Percentiles rank a stretch among this genome's conserved stretches.
Conservation (phyloP, 768 basidiomycete species). For the Hypholoma sublateritium region DNA sequence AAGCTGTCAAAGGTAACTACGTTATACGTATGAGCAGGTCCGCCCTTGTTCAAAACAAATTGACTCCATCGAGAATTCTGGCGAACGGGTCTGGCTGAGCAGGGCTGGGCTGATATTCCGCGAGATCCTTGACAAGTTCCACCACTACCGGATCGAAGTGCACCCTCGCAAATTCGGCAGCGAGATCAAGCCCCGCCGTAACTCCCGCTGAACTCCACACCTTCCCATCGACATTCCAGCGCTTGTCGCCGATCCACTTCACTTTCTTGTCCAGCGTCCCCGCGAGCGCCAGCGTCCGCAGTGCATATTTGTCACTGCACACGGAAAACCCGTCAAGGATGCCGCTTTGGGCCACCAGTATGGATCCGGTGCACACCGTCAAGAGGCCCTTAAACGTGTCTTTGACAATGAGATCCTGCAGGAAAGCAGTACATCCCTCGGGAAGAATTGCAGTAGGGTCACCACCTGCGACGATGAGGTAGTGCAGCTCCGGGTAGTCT, state of each 20-base stretch:
- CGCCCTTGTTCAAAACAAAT: conserved; percentile 4
- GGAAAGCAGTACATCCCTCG: conserved; percentile 14
- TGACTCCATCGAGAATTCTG: conserved; percentile 18
- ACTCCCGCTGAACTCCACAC: conserved; percentile 27
- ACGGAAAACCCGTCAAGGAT: conserved; percentile 22
- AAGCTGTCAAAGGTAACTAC: not conserved
- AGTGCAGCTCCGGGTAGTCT: conserved; percentile 22
- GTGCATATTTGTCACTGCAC: conserved; percentile 19
- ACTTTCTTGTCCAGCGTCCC: conserved; percentile 15
- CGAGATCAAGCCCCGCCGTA: conserved; percentile 26
- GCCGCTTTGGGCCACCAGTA: conserved; percentile 19
- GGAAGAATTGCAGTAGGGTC: conserved; percentile 13
- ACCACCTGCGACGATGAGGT: conserved; percentile 24
- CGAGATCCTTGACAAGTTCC: conserved; percentile 8
- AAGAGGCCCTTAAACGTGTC: conserved; percentile 18
- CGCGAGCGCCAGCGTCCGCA: conserved; percentile 9
- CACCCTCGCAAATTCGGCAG: conserved; percentile 22
- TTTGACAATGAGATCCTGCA: conserved; percentile 14
- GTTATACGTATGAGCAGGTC: not conserved
- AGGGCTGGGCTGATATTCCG: conserved; percentile 23
- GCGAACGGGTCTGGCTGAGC: conserved; percentile 24
- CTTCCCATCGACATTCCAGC: conserved; percentile 26
- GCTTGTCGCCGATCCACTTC: conserved; percentile 21
- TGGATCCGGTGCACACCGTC: conserved; percentile 21
- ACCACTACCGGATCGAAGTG: conserved; percentile 22